These are phyloP conservation scores for Talaromyces sp. DNA, from an alignment of 2,329 filamentous ascomycete species.

Conservation along the genomic window DNA sequence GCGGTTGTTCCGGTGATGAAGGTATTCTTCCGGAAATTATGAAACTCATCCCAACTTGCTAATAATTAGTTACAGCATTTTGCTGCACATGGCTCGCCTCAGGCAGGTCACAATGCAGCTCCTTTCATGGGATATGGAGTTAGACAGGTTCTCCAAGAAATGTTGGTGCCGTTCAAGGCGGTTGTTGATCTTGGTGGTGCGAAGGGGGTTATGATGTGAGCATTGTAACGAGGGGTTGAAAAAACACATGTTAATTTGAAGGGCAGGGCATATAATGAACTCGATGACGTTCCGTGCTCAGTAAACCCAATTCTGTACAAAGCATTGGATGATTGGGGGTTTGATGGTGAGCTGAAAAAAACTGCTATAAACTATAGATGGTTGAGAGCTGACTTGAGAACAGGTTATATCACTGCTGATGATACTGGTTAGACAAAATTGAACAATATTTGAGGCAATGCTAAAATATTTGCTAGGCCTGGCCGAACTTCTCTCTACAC, in stretches of 20 bases:
- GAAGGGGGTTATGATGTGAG: constrained; percentile 42
- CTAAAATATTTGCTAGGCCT: background rate
- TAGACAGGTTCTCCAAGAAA: constrained; percentile 40
- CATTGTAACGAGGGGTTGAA: background rate
- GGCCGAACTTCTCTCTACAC: background rate
- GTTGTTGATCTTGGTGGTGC: constrained; percentile 40
- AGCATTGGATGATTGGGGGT: background rate
- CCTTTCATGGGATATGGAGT: constrained; percentile 44
- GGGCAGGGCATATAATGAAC: background rate
- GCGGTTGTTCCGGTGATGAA: constrained; percentile 44
- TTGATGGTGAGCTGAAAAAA: background rate
- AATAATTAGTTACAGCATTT: constrained; percentile 30
- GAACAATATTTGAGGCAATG: background rate
- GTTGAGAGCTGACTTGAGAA: background rate
- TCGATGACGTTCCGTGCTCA: background rate
- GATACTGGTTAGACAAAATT: background rate
- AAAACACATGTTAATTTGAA: background rate
- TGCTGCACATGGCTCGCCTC: constrained; percentile 41
- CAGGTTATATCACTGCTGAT: background rate
- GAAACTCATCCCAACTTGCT: background rate
- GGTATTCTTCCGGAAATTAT: constrained; percentile 14
- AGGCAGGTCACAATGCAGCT: constrained; percentile 41
- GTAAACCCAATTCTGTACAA: background rate
- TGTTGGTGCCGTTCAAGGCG: constrained; percentile 42
- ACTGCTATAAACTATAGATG: background rate